Percentiles rank a stretch among this genome's conserved stretches.
phyloP scores from a whole-genome alignment of 345 rosid species.

The Syzygium grande region DNA sequence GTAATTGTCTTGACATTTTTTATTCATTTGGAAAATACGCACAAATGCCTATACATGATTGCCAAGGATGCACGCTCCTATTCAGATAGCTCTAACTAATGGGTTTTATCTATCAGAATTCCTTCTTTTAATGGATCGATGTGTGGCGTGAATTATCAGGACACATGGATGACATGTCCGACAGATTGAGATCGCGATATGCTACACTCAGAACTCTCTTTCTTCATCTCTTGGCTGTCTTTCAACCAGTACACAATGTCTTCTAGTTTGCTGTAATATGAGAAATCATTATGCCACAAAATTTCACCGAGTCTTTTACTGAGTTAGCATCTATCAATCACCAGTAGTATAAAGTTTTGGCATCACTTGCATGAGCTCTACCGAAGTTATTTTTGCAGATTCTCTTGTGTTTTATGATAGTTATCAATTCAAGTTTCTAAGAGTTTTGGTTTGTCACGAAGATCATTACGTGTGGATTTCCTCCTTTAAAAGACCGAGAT shows the following conservation, averaged over 20 bases:
- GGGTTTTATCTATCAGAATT: not conserved
- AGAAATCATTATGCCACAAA: not conserved
- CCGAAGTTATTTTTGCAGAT: not conserved
- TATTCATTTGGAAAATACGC: not conserved
- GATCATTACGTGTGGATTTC: too few relatives aligned
- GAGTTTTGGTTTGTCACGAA: too few relatives aligned
- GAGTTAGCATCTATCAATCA: not conserved
- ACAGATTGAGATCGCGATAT: not conserved
- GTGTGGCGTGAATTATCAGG: not conserved
- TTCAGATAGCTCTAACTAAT: not conserved
- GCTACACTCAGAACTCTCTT: not conserved
- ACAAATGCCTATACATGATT: not conserved
- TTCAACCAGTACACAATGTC: not conserved
- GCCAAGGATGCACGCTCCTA: not conserved
- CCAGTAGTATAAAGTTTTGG: not conserved
- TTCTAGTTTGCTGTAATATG: not conserved
- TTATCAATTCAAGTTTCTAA: too few relatives aligned
- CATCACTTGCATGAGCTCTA: not conserved
- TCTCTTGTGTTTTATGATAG: too few relatives aligned
- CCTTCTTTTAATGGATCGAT: not conserved
- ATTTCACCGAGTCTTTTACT: not conserved
- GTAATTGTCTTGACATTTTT: not conserved
- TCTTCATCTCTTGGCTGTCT: not conserved
- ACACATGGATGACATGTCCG: not conserved
- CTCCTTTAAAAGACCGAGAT: too few relatives aligned